A percentile compares a stretch with the other conserved stretches of the same genome.
Conservation (phyloP, 2,329 filamentous ascomycete species). For the Fusarium sp. region DNA sequence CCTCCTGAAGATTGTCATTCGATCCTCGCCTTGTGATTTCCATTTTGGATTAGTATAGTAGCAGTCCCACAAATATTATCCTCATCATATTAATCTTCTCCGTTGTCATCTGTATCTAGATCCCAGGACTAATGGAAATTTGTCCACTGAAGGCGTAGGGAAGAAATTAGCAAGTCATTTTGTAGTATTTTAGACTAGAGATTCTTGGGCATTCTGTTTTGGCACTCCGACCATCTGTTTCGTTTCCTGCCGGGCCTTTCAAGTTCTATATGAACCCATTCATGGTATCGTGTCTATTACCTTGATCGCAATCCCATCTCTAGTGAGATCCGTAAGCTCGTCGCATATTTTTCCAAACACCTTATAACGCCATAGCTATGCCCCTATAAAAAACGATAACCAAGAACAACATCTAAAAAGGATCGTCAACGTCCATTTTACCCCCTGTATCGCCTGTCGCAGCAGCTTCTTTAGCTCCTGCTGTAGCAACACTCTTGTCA, state of each 20-base stretch:
- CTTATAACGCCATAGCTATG: conserved; percentile 48
- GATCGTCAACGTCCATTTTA: conserved; percentile 64
- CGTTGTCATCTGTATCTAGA: background rate
- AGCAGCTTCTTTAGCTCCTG: conserved; percentile 54
- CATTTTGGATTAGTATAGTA: conserved; percentile 46
- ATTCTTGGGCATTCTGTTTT: too few relatives aligned
- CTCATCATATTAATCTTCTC: conserved; percentile 5
- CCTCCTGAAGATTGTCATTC: background rate
- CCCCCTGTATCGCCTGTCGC: conserved; percentile 49
- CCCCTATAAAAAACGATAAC: conserved; percentile 10
- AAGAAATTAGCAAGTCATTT: background rate
- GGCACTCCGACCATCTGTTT: too few relatives aligned
- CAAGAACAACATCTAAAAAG: conserved; percentile 51
- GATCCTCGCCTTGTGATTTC: conserved; percentile 30
- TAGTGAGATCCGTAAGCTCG: conserved; percentile 2
- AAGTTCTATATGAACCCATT: conserved; percentile 4
- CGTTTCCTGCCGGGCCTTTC: background rate
- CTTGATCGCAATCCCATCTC: conserved; percentile 20
- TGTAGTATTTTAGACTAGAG: too few relatives aligned
- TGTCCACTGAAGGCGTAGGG: background rate
- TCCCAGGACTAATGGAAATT: background rate
- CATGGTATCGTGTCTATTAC: conserved; percentile 23
- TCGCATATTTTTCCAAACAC: conserved; percentile 14
- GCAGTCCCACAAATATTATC: conserved; percentile 42
- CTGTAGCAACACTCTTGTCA: conserved; percentile 53